Evolutionary conservation across 2,329 filamentous ascomycete genomes (phyloP).

Genomic region (Colletotrichum sp.): DNA sequence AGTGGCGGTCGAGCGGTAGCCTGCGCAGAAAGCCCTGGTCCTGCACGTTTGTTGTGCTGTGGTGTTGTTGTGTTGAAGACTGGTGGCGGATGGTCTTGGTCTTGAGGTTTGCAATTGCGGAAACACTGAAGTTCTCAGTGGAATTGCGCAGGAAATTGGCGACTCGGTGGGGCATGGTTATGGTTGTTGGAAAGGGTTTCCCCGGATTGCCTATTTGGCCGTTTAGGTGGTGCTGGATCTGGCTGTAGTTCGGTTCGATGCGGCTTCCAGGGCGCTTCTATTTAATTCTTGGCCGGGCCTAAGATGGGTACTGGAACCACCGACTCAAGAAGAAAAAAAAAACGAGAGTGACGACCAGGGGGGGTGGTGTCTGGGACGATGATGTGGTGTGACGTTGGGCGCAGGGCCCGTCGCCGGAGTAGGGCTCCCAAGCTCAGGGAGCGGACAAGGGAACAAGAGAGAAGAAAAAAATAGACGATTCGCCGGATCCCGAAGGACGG

Average conservation of each 20-base stretch:
- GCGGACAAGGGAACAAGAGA: neutral
- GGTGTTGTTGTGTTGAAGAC: neutral
- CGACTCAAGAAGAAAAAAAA: neutral
- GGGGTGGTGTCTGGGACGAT: neutral
- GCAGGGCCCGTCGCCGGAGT: neutral
- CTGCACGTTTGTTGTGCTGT: neutral
- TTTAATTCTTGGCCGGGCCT: slow-evolving; percentile 3
- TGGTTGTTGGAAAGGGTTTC: neutral
- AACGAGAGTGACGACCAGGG: neutral
- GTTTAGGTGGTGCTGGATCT: neutral
- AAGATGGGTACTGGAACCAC: slow-evolving; percentile 18
- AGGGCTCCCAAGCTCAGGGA: neutral
- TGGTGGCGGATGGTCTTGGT: slow-evolving; percentile 43
- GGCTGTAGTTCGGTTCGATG: neutral
- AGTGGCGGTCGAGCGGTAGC: slow-evolving; percentile 12
- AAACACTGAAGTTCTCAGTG: slow-evolving; percentile 46
- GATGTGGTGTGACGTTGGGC: slow-evolving; percentile 11
- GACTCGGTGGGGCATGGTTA: slow-evolving; percentile 62
- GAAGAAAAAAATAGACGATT: slow-evolving; percentile 4
- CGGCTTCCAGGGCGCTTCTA: slow-evolving; percentile 2
- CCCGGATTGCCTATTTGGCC: neutral
- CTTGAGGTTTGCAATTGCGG: slow-evolving; percentile 52
- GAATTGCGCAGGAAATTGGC: slow-evolving; percentile 62
- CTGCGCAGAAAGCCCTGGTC: slow-evolving; percentile 14
- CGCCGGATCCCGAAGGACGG: slow-evolving; percentile 20